phyloP scores from a whole-genome alignment of 768 basidiomycete genomes.

The Tulasnella sp. region DNA sequence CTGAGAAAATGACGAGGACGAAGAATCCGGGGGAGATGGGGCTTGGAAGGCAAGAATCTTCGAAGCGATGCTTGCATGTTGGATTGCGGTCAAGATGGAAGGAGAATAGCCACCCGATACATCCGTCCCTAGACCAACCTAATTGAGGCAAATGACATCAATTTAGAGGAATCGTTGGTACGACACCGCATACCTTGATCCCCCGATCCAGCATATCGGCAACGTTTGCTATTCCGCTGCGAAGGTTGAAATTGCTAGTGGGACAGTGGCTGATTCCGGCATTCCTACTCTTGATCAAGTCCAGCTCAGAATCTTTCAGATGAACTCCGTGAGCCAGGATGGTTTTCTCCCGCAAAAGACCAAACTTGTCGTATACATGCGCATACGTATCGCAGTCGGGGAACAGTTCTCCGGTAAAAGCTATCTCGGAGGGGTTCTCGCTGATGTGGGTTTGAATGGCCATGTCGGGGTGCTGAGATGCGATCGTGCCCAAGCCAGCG shows the following conservation, averaged over 20 bases:
- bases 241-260: constrained; percentile 86
- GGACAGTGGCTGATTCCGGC: constrained; percentile 92
- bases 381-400: constrained; percentile 65
- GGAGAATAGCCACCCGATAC: constrained; percentile 82
- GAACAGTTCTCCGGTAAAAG: constrained; percentile 62
- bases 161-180: background rate
- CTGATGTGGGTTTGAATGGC: constrained; percentile 90
- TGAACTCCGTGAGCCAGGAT: constrained; percentile 86
- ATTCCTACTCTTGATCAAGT: constrained; percentile 57
- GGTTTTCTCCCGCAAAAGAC: constrained; percentile 73
- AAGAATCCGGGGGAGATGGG: constrained; percentile 2
- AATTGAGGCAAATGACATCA: background rate
- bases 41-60: constrained; percentile 63
- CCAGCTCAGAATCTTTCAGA: constrained; percentile 67
- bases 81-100: constrained; percentile 72
- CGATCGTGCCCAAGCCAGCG: constrained; percentile 56
- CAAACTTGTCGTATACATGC: constrained; percentile 73
- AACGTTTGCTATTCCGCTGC: constrained; percentile 78
- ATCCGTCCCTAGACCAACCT: constrained; percentile 96
- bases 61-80: constrained; percentile 72
- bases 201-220: constrained; percentile 76
- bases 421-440: constrained; percentile 75
- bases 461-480: constrained; percentile 54
- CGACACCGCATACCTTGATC: constrained; percentile 59
- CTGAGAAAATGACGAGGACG: constrained; percentile 31